Conservation (phyloP, 2,329 filamentous ascomycete species). For the Berkeleyomyces rouxiae region DNA sequence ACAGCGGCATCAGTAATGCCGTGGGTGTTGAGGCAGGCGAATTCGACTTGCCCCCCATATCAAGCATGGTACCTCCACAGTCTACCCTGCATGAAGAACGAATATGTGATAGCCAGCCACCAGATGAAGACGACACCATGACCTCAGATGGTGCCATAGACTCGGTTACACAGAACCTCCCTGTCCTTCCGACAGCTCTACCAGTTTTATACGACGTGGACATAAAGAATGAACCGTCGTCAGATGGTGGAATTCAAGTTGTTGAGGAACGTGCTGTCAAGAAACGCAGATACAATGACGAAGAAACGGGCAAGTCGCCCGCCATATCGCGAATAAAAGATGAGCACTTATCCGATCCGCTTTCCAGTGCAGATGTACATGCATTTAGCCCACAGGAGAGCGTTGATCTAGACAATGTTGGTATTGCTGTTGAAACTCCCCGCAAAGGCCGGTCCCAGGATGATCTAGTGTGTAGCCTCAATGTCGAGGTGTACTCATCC, state of each 20-base stretch:
- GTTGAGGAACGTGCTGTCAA: constrained; percentile 5
- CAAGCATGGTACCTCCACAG: neutral
- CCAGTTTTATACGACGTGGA: neutral
- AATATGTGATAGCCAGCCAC: constrained; percentile 10
- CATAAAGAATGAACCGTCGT: constrained; percentile 31
- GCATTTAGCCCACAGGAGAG: constrained; percentile 7
- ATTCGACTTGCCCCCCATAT: neutral
- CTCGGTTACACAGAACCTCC: neutral
- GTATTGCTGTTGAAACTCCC: constrained; percentile 1
- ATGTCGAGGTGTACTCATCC: constrained; percentile 8
- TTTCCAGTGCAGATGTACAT: neutral
- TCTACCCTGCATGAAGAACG: constrained; percentile 1
- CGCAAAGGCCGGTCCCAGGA: neutral
- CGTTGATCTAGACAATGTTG: constrained; percentile 2
- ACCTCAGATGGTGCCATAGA: neutral
- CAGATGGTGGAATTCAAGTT: constrained; percentile 4
- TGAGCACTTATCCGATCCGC: neutral
- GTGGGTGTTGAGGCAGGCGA: neutral
- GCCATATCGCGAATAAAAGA: constrained; percentile 9
- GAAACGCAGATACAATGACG: constrained; percentile 4
- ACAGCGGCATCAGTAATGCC: neutral
- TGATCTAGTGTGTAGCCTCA: constrained; percentile 4
- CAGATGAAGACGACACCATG: constrained; percentile 2
- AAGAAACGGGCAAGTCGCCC: neutral
- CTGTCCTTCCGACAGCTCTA: neutral